These are phyloP conservation scores for Trichoderma sp. DNA, from an alignment of 2,329 filamentous ascomycete species.

Conservation along the genomic window DNA sequence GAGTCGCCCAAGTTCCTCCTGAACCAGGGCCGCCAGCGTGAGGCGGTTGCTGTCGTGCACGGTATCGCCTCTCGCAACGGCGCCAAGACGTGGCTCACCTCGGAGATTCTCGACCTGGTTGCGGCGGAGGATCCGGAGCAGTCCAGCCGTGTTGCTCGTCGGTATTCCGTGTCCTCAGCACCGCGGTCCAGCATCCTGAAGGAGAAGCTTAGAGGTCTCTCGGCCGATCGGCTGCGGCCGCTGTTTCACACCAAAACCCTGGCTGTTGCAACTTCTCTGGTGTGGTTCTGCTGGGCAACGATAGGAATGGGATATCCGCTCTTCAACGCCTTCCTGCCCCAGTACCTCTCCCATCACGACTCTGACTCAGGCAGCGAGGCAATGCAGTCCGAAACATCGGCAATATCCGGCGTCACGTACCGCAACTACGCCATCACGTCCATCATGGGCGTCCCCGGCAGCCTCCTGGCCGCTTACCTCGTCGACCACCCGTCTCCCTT, in stretches of 20 bases:
- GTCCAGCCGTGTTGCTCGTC: neutral
- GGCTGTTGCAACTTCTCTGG: conserved; percentile 53
- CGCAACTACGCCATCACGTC: conserved; percentile 83
- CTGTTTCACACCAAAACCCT: conserved; percentile 62
- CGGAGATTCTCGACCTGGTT: conserved; percentile 64
- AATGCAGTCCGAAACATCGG: conserved; percentile 39
- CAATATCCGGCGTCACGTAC: conserved; percentile 60
- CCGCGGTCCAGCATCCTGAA: conserved; percentile 50
- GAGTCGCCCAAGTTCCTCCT: conserved; percentile 86
- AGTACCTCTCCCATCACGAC: conserved; percentile 67
- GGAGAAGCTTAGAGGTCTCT: conserved; percentile 67
- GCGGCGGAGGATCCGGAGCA: conserved; percentile 46
- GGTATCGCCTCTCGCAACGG: conserved; percentile 74
- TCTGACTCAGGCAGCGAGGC: conserved; percentile 31
- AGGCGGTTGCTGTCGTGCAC: conserved; percentile 79
- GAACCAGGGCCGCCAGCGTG: conserved; percentile 71
- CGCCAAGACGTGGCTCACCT: conserved; percentile 73
- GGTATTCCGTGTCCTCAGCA: conserved; percentile 15
- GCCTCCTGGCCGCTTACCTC: conserved; percentile 71
- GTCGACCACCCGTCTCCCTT: conserved; percentile 66
- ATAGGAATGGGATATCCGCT: conserved; percentile 87
- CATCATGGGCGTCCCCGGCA: conserved; percentile 74
- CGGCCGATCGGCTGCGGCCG: conserved; percentile 65
- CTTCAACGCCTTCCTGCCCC: conserved; percentile 88
- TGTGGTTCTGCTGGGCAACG: conserved; percentile 81